Evolutionary conservation across 352 stramenopile genomes (phyloP), one percentile per base, ranked within the genome.

Genomic region (Blastocystis hominis): DNA sequence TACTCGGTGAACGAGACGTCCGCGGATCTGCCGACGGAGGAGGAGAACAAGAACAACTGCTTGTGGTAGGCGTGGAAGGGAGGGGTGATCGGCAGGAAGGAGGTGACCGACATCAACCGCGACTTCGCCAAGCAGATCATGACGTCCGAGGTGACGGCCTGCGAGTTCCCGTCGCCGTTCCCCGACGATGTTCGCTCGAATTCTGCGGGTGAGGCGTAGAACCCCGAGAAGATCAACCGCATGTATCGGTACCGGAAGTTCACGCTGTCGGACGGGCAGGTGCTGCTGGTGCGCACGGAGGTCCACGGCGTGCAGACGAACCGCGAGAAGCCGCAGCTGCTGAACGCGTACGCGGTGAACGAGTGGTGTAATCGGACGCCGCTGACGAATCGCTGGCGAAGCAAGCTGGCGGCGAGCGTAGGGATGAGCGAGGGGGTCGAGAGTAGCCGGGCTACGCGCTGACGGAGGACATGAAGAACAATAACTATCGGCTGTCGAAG

Each of bases 401-500:
- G 7, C 15, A 80, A 68, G 47, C n/a, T 80, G 30, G 47, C n/a
- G 30, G 72, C 15, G 15, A n/a, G 13, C 24, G 70, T 80, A 61
- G 50, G 40, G 10, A 34, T 61, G n/a, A 20, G 34, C 17, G 24
- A 70, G 15, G 9, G 7, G 55, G 0, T 10, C 1, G 50, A 61
- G 24, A 91, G 47, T 91, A 98, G 92, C 92, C 94, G 84, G 96
- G 96, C 90, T 94, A 95, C 55, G 95, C 98, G 36, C 90, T 99
- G 40, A 95, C 95, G 3, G 98, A 95, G 77, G 96, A 98, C 91
- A 92, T 99, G 66, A 98, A 98, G 93, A 98, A 98, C 91, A 99
- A 99, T 90, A 94, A 93, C 55, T 97, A 93, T 92, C 98, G 98
- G 91, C 90, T 99, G 63, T 95, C 95, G 75, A 98, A 97, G 90